Evolutionary conservation across 306 rosid genomes (phyloP).

Genomic region (Cucurbita argyrosperma): DNA sequence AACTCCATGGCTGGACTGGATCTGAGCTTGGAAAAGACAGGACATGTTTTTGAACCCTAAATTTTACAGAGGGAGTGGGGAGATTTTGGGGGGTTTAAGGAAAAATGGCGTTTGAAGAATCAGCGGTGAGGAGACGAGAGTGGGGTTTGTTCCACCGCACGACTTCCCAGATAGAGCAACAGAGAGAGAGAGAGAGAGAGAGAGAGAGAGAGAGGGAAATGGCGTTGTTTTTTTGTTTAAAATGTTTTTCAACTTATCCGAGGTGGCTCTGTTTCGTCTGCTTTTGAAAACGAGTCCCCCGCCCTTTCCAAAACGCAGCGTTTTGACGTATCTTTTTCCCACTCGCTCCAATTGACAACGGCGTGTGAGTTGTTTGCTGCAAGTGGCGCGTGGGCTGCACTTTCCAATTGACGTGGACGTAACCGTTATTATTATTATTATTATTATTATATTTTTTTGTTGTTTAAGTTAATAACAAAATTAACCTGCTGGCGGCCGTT

Average conservation of each 20-base stretch:
- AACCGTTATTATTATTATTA: neutral
- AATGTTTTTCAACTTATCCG: neutral
- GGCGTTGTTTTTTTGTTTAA: neutral
- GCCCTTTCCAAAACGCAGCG: neutral
- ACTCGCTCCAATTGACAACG: too few species aligned
- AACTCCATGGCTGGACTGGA: neutral
- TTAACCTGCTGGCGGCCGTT: too few species aligned
- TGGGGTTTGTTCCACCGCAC: neutral
- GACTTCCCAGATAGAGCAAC: neutral
- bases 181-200: neutral
- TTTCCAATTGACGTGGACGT: neutral
- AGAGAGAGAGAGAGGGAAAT: neutral
- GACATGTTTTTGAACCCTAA: neutral
- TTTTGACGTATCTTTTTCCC: neutral
- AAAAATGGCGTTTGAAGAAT: neutral
- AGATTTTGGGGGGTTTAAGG: neutral
- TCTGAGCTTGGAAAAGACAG: neutral
- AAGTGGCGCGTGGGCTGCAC: neutral
- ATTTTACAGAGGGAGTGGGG: neutral
- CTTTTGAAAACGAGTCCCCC: neutral
- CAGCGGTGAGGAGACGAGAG: neutral
- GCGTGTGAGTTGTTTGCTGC: too few species aligned
- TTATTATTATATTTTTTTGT: neutral
- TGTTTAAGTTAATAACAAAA: too few species aligned
- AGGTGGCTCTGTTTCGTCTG: neutral